Conservation (phyloP, 2,329 filamentous ascomycete species). For the Aspergillus sp. region DNA sequence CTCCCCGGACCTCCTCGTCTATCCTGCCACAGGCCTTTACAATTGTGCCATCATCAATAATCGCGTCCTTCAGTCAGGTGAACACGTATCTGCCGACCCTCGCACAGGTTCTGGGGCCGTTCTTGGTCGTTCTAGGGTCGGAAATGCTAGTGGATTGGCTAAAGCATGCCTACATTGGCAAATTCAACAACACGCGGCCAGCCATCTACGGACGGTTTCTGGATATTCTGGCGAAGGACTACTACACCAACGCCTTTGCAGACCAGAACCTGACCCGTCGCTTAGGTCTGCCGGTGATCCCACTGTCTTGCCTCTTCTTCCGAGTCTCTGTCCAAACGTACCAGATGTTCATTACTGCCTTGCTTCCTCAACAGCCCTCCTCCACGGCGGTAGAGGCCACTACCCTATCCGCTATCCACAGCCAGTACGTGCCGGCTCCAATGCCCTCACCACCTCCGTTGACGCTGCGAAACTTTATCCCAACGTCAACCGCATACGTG, state of each 20-base stretch:
- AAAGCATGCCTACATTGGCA: constrained; percentile 96
- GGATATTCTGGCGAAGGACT: constrained; percentile 94
- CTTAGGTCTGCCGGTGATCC: constrained; percentile 86
- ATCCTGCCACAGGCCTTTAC: constrained; percentile 91
- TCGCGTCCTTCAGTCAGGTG: constrained; percentile 46
- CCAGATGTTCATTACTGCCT: constrained; percentile 92
- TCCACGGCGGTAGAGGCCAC: constrained; percentile 38
- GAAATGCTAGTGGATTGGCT: constrained; percentile 97
- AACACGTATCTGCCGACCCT: constrained; percentile 47
- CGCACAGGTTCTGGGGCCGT: constrained; percentile 87
- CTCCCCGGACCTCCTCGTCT: constrained; percentile 61
- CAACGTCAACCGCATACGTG: constrained; percentile 55
- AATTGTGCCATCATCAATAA: constrained; percentile 62
- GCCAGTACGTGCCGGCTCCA: constrained; percentile 59
- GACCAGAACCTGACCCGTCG: constrained; percentile 87
- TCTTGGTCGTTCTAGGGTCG: constrained; percentile 88
- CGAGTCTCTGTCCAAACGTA: constrained; percentile 93
- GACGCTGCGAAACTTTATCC: constrained; percentile 55
- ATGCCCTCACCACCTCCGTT: constrained; percentile 67
- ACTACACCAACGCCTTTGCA: constrained; percentile 93
- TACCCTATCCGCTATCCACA: constrained; percentile 47
- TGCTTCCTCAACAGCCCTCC: constrained; percentile 71
- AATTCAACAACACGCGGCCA: constrained; percentile 97
- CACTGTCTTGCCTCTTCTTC: constrained; percentile 90
- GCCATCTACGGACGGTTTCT: constrained; percentile 85